phyloP scores from a whole-genome alignment of 2,329 filamentous ascomycete genomes.

The Fusarium solani-melongenae region DNA sequence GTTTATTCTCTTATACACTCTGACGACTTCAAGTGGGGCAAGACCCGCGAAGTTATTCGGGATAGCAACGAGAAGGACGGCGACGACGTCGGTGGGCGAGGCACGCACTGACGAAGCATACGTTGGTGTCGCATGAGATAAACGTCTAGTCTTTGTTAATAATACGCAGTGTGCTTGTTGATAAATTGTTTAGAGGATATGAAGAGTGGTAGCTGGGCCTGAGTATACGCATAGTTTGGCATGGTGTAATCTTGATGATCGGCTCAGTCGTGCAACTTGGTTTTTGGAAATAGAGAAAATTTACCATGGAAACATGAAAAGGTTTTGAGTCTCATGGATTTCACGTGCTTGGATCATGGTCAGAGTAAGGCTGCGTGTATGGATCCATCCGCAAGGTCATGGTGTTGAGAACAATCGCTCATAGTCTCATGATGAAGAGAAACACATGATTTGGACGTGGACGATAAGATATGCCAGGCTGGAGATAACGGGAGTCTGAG shows the following conservation, averaged over 20 bases:
- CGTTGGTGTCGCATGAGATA: neutral
- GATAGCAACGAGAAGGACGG: conserved; percentile 42
- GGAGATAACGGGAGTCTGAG: neutral
- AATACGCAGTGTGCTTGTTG: neutral
- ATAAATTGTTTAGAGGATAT: neutral
- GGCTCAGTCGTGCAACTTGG: neutral
- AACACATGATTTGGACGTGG: neutral
- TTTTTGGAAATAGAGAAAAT: conserved; percentile 2
- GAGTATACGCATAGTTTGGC: conserved; percentile 12
- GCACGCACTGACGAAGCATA: conserved; percentile 31
- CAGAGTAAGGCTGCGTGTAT: neutral
- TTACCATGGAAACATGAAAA: neutral
- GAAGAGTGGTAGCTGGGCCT: neutral
- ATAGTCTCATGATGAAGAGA: neutral
- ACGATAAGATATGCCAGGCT: neutral
- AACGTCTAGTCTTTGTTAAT: neutral
- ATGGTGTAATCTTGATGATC: conserved; percentile 24
- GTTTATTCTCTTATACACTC: conserved; percentile 55
- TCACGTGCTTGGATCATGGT: neutral
- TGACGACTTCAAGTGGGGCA: conserved; percentile 60
- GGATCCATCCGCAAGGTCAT: neutral
- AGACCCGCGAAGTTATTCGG: conserved; percentile 53
- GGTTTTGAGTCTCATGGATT: neutral
- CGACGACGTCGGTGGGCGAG: conserved; percentile 39
- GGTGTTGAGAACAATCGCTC: too few species aligned